phyloP scores from a whole-genome alignment of 164 flowering plant species.

The Platanus orientalis region DNA sequence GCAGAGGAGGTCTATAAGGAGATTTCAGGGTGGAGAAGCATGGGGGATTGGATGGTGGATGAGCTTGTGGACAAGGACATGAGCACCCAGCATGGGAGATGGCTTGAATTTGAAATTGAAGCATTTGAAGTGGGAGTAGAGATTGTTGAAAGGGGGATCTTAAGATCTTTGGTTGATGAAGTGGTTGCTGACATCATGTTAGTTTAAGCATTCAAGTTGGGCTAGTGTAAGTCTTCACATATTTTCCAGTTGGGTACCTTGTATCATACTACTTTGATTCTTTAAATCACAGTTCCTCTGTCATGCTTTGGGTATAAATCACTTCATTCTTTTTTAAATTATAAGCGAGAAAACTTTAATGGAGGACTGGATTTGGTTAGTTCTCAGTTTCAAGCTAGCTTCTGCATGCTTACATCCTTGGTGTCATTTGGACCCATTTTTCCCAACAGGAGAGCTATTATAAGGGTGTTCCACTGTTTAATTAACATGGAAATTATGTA shows the following conservation, averaged over 20 bases:
- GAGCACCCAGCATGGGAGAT: slow-evolving; percentile 67
- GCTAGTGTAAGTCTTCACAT: slow-evolving; percentile 1
- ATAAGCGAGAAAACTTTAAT: too few relatives aligned
- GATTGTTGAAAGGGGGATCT: slow-evolving; percentile 47
- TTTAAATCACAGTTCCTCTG: not conserved
- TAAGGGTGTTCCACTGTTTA: too few relatives aligned
- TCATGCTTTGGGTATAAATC: too few relatives aligned
- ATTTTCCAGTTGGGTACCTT: not conserved
- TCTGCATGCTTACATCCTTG: too few relatives aligned
- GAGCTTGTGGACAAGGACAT: slow-evolving; percentile 91
- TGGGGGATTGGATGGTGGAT: slow-evolving; percentile 79
- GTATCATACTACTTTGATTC: too few relatives aligned
- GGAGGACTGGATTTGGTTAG: too few relatives aligned
- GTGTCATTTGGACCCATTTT: too few relatives aligned
- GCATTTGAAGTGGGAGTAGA: slow-evolving; percentile 51
- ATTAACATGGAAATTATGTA: too few relatives aligned
- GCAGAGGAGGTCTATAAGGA: slow-evolving; percentile 74
- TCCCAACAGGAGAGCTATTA: too few relatives aligned
- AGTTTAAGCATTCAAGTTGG: too few relatives aligned
- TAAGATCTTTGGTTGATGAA: slow-evolving; percentile 65
- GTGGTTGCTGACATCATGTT: slow-evolving; percentile 55
- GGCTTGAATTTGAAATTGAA: slow-evolving; percentile 73
- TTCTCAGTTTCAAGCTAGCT: too few relatives aligned
- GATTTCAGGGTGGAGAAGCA: slow-evolving; percentile 52
- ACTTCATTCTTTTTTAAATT: too few relatives aligned